phyloP scores from a whole-genome alignment of 2,329 filamentous ascomycete genomes.

The Phialophora macrospora region DNA sequence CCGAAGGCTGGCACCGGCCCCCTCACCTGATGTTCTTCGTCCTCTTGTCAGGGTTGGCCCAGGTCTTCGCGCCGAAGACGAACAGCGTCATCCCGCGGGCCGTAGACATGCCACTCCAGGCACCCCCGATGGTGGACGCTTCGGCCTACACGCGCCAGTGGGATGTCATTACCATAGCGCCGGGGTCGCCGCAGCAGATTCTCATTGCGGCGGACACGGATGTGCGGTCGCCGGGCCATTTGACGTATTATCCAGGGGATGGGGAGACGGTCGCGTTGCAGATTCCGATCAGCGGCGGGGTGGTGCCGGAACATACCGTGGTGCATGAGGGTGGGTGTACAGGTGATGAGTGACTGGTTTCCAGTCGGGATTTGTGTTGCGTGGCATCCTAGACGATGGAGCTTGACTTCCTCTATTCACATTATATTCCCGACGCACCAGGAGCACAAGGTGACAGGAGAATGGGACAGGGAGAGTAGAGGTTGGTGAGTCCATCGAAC shows the following conservation, averaged over 20 bases:
- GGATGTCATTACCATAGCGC: conserved; percentile 17
- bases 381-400: not conserved
- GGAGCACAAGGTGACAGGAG: not conserved
- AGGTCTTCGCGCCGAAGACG: conserved; percentile 2
- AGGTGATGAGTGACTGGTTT: not conserved
- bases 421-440: not conserved
- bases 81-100: not conserved
- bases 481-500: not conserved
- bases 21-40: conserved; percentile 29
- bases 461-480: not conserved
- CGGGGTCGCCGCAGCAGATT: conserved; percentile 25
- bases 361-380: not conserved
- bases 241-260: conserved; percentile 41
- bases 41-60: conserved; percentile 3
- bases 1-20: conserved; percentile 31
- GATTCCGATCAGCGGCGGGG: conserved; percentile 39
- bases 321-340: conserved; percentile 23
- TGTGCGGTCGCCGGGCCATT: conserved; percentile 38
- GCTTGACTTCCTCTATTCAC: not conserved
- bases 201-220: conserved; percentile 41
- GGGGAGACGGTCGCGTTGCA: conserved; percentile 40
- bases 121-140: not conserved
- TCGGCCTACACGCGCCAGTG: not conserved
- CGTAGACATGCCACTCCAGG: not conserved
- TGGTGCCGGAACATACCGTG: conserved; percentile 23